Evolutionary conservation across 441 rosid species (phyloP), one percentile per base, ranked within the genome.

Genomic region (Gossypium aridum): DNA sequence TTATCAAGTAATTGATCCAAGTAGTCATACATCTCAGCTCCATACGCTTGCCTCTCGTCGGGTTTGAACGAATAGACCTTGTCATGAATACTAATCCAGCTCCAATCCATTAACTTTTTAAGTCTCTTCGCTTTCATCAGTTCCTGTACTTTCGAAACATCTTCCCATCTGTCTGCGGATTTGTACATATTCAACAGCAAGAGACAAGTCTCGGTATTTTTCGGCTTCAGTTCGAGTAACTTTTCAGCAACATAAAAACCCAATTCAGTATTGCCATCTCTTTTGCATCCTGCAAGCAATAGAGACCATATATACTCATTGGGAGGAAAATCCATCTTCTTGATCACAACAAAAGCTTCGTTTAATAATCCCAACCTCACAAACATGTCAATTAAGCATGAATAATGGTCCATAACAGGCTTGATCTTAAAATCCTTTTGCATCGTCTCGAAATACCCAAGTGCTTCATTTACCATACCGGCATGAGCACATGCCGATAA

Each of bases 351-450:
- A 34, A 85, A 80, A 22, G 88, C 90, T 72, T 84, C 86, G 5
- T 81, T 89, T 55, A 88, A 37, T 56, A 74, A 64, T 9, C 82
- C 86, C 26, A 82, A 51, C 63, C 84, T 77, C 57, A 82, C 89
- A 79, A 80, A 85, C 88, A 84, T 83, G 56, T 80, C 82, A 20
- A 83, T 76, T 71, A 89, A 69, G 72, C 85, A 87, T 28, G 77
- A 72, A 1, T 79, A 85, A 73, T 86, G 93, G 68, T 78, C 88
- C 86, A 84, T 83, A 65, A 84, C 82, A n/a, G 89, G 91, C 77
- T 75, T 82, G 17, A 87, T 71, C 74, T 76, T 82, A 72, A 81
- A 84, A 34, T 77, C 86, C 16, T 76, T 85, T 64, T 80, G 85
- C 92, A 89, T 85, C 79, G 82, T 80, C 71, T 84, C 76, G 7